phyloP scores from a whole-genome alignment of 495 filamentous ascomycete genomes.

The Lasiosphaeria miniovina region DNA sequence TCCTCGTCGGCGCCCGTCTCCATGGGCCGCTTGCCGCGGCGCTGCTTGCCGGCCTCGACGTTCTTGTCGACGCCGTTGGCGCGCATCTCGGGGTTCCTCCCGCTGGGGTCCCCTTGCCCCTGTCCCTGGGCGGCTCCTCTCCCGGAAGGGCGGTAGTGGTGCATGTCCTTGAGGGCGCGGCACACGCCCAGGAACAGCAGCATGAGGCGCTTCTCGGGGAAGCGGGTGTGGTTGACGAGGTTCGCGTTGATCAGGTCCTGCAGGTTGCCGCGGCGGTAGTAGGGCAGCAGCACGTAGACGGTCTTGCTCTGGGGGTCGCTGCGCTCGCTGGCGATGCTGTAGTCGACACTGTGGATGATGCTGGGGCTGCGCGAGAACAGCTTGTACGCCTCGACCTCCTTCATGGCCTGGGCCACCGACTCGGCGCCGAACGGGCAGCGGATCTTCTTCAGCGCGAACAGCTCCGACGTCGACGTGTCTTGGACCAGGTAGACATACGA shows the following conservation, averaged over 20 bases:
- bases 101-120: conserved; percentile 20
- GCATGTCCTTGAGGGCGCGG: conserved; percentile 81
- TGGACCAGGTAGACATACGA: conserved; percentile 98
- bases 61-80: conserved; percentile 27
- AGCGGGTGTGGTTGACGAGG: conserved; percentile 90
- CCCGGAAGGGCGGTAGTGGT: conserved; percentile 67
- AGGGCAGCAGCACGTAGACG: conserved; percentile 93
- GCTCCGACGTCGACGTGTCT: conserved; percentile 71
- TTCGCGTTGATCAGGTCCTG: conserved; percentile 99
- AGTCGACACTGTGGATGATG: conserved; percentile 90
- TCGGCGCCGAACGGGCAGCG: conserved; percentile 95
- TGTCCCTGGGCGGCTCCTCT: conserved; percentile 1
- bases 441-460: conserved; percentile 97
- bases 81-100: conserved; percentile 50
- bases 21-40: conserved; percentile 44
- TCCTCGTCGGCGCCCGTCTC: conserved; percentile 53
- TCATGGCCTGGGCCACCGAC: conserved; percentile 88
- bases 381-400: conserved; percentile 94
- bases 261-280: conserved; percentile 90
- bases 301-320: conserved; percentile 73
- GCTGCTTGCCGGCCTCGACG: conserved; percentile 54
- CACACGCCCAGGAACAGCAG: conserved; percentile 88
- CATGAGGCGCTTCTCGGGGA: conserved; percentile 87
- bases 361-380: conserved; percentile 77
- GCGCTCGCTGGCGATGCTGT: conserved; percentile 57